Base-by-base conservation (phyloP, 164 flowering plant species). In the Liquidambar formosana region DNA sequence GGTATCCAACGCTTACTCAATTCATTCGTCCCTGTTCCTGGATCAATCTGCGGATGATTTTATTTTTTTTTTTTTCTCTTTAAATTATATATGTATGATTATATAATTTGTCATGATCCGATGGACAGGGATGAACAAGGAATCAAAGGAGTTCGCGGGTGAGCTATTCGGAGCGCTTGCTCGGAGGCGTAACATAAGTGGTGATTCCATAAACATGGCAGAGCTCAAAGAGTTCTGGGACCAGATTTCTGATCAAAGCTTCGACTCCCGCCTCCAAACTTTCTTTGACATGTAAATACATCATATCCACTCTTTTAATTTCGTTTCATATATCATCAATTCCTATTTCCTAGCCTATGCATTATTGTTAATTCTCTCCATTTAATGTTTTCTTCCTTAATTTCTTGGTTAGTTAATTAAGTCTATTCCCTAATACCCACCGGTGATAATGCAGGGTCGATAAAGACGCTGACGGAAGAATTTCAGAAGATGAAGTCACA, bases 221-320 rank as follows among this genome's bases (percentile, higher is more conserved):
- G 75, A 80, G 73, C 79, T 83, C 46, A 63, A 73, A 6, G 52
- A 28, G 52, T 83, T 83, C 65, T 83, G 86, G 86, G 78, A 75
- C 1, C 81, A 80, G 19, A 73, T 83, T 15, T 74, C 81, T 2
- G 82, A 83, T 57, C 77, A 72, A 5, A 88, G 91, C 79, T 96
- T 96, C 71, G 81, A 83, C 58, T 72, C 84, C 18, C 74, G 82
- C 52, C 82, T 83, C 23, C 84, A 80, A 33, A 79, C 74, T 14
- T 83, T 83, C 79, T 83, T 83, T 66, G 82, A 83, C 82, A 83
- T 83, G 86, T 83, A 73, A 44, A 33, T 33, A 33, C 6, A 33
- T 2, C 41, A 33, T n/a, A n/a, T n/a, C n/a, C n/a, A n/a, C n/a
- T n/a, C n/a, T n/a, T n/a, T n/a, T n/a, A n/a, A n/a, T n/a, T n/a